Evolutionary conservation across 2,329 filamentous ascomycete species (phyloP), one percentile per base, ranked within the genome.

Genomic region (Epichloe gansuensis): DNA sequence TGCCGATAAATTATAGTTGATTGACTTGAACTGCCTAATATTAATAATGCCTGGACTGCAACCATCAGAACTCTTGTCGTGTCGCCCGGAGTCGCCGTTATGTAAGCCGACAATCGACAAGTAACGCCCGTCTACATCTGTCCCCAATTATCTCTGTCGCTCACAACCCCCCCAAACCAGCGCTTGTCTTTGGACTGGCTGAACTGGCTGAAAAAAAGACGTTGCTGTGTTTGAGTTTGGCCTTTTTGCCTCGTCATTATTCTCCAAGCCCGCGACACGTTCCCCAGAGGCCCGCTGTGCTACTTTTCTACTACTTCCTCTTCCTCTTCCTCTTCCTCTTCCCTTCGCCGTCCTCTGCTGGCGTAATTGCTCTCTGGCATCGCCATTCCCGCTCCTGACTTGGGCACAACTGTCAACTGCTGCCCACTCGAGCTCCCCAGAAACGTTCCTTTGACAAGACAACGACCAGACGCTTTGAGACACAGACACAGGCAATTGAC

Each of bases 1-100:
- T 17, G 17, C 17, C 17, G 17, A 17, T 17, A 17, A 17, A 17
- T 17, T 17, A 17, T 21, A 21, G 17, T 21, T 21, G 2, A 21
- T 21, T 21, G 17, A 21, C 17, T 21, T 21, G 17, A 21, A 21
- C 17, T 21, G 17, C 17, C 17, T 21, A 21, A 17, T 17, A 17
- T 17, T 17, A 17, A 21, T 21, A 2, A 21, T 21, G 17, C 17
- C 17, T 21, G 17, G 17, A 21, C 17, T 21, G 17, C 17, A 21
- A 21, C 17, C 17, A 21, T 21, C 17, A 21, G 17, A 31, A 4
- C 28, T 11, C 28, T 31, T 31, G 28, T 31, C 28, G 28, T 31
- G n/a, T 5, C 35, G 3, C 48, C 34, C 42, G 50, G 51, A 45
- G 44, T 50, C 35, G 28, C 46, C 46, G 45, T 56, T 56, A 56